Conservation (phyloP, 2,329 filamentous ascomycete species). For the Venturia carpophila region DNA sequence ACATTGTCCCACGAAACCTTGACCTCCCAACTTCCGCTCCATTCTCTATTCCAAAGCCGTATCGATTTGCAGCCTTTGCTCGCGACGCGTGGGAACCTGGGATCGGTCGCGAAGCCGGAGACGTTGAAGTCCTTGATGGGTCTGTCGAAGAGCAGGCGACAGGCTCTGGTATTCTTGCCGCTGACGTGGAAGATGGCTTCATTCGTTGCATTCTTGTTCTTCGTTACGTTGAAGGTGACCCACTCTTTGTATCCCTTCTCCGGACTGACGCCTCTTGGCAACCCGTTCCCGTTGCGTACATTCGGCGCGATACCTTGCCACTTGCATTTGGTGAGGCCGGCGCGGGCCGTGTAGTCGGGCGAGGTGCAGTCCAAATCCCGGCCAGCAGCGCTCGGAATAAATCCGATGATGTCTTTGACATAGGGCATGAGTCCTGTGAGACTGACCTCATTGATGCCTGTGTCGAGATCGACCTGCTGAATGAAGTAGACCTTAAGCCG, state of each 20-base stretch:
- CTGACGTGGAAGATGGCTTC: slow-evolving; percentile 58
- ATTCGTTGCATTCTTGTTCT: slow-evolving; percentile 37
- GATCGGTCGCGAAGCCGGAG: slow-evolving; percentile 51
- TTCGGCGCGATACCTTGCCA: slow-evolving; percentile 63
- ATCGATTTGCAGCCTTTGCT: slow-evolving; percentile 59
- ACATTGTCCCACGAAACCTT: slow-evolving; percentile 56
- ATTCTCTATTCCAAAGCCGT: slow-evolving; percentile 74
- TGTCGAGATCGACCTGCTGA: slow-evolving; percentile 69
- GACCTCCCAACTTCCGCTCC: slow-evolving; percentile 65
- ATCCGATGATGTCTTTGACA: slow-evolving; percentile 56
- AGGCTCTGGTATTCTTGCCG: slow-evolving; percentile 70
- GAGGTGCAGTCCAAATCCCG: slow-evolving; percentile 40
- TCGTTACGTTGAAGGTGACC: slow-evolving; percentile 57
- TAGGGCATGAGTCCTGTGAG: slow-evolving; percentile 62
- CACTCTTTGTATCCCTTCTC: slow-evolving; percentile 47
- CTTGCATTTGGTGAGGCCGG: slow-evolving; percentile 56
- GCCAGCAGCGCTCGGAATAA: slow-evolving; percentile 63
- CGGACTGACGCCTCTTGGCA: slow-evolving; percentile 25
- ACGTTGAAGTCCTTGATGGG: slow-evolving; percentile 60
- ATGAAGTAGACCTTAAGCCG: slow-evolving; percentile 83
- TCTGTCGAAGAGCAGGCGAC: slow-evolving; percentile 63
- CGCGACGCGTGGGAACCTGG: slow-evolving; percentile 57
- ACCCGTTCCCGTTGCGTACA: slow-evolving; percentile 41
- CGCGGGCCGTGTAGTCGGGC: slow-evolving; percentile 35
- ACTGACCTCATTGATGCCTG: slow-evolving; percentile 59